Percentiles rank a stretch among this genome's conserved stretches.
Conservation (phyloP, 768 basidiomycete genomes). For the Agaricus sinodeliciosus region DNA sequence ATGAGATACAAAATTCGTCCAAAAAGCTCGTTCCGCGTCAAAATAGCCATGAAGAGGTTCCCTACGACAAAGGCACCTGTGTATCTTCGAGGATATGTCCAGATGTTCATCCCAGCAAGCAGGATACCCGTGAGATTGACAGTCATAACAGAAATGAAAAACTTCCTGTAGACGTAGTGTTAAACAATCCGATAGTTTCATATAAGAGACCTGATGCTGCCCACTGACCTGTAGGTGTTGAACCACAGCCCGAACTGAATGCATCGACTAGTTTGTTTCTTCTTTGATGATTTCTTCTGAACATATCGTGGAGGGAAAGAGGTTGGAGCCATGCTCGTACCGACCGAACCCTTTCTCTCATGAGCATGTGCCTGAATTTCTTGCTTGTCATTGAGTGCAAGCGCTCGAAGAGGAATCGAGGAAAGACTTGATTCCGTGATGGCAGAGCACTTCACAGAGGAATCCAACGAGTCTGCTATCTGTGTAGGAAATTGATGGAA, state of each 20-base stretch:
- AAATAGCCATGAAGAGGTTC: conserved; percentile 64
- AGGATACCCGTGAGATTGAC: conserved; percentile 56
- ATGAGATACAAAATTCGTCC: conserved; percentile 68
- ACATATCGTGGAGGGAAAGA: neutral
- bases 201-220: neutral
- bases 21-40: conserved; percentile 80
- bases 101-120: conserved; percentile 55
- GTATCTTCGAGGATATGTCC: conserved; percentile 60
- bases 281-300: conserved; percentile 8
- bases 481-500: conserved; percentile 17
- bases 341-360: neutral
- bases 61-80: conserved; percentile 70
- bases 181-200: neutral
- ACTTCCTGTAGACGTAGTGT: conserved; percentile 42
- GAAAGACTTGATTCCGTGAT: conserved; percentile 7
- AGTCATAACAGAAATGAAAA: conserved; percentile 56
- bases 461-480: conserved; percentile 8
- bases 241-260: conserved; percentile 68
- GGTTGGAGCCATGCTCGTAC: neutral
- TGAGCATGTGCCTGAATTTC: neutral
- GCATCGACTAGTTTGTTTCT: conserved; percentile 42
- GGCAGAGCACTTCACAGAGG: conserved; percentile 6
- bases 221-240: conserved; percentile 63
- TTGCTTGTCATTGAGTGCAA: neutral
- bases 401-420: neutral